Evolutionary conservation across 2,329 filamentous ascomycete genomes (phyloP).

Genomic region (Colletotrichum tropicicola): DNA sequence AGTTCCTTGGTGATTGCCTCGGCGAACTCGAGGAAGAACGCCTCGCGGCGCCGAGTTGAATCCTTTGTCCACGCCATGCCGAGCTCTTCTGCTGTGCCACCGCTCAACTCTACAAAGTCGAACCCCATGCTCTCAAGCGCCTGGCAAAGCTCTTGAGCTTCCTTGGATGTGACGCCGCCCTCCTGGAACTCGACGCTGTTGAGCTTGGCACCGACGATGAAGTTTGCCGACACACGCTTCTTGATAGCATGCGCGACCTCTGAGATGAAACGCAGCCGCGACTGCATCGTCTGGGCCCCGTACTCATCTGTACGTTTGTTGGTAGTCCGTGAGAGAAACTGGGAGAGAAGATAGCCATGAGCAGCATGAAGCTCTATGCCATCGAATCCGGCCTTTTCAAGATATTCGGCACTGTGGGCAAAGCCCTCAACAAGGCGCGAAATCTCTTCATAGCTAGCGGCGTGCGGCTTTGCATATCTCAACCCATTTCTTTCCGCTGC

Average conservation of each 20-base stretch:
- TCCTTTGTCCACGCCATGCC: conserved; percentile 61
- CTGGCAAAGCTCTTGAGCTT: conserved; percentile 56
- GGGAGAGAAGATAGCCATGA: conserved; percentile 62
- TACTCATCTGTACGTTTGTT: conserved; percentile 62
- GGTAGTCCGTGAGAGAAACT: conserved; percentile 59
- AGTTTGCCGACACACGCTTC: conserved; percentile 38
- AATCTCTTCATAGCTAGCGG: conserved; percentile 64
- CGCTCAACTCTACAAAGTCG: conserved; percentile 67
- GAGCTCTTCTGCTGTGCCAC: conserved; percentile 66
- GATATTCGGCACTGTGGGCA: conserved; percentile 67
- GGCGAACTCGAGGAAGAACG: conserved; percentile 70
- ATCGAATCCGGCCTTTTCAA: conserved; percentile 69
- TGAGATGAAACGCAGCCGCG: conserved; percentile 53
- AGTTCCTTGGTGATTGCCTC: conserved; percentile 55
- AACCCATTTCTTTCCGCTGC: conserved; percentile 35
- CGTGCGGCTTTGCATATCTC: conserved; percentile 57
- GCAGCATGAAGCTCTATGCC: conserved; percentile 62
- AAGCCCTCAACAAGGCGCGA: conserved; percentile 66
- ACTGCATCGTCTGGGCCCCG: conserved; percentile 50
- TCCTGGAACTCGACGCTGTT: conserved; percentile 66
- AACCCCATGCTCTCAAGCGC: conserved; percentile 57
- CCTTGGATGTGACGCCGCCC: conserved; percentile 59
- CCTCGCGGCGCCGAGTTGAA: conserved; percentile 62
- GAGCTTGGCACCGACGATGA: conserved; percentile 64
- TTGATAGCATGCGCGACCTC: conserved; percentile 50